Base-by-base conservation (phyloP, 2,329 filamentous ascomycete species). In the Xylariaceae sp. region DNA sequence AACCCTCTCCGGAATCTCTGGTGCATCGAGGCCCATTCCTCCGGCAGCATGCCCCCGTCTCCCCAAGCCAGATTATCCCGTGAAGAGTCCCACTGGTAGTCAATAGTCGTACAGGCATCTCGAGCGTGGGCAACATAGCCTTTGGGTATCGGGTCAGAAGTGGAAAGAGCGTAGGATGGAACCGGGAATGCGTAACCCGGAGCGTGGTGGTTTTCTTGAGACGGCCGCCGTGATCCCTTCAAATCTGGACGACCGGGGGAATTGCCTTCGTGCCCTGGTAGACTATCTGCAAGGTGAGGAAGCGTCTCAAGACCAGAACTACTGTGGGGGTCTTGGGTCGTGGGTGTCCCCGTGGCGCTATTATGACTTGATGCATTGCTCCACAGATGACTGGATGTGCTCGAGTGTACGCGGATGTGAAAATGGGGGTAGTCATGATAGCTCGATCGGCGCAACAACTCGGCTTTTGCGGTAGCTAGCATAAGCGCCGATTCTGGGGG, bases 1-100 rank as follows among this genome's bases (percentile, higher is more conserved):
- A 97, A 74, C 1, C 94, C 94, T 60, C 81, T 85, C 33, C 92
- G 84, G 68, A 98, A 96, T 19, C 95, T 85, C 70, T 88, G 88
- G 74, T 99, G 95, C 95, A 99, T 98, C 3, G 87, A 82, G 26
- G 91, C 90, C 95, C 95, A 99, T 74, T 98, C 95, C 74, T 99
- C 95, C 1, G 91, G 92, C 66, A 91, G 90, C 39, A 88, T 83
- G 34, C 94, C 95, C 8, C 94, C 94, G 67, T 92, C 87, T 6
- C 93, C 94, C 90, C 95, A 98, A 61, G 87, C 81, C 39, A 91
- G 82, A 0, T 90, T 86, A 2, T 83, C 78, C 12, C 90, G 84
- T 82, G 93, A 94, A 58, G 93, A 97, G 70, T 99, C 93, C 94
- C 95, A 99, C 67, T 94, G 90, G 68, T 91, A 96, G 74, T 99